Evolutionary conservation across 2,329 filamentous ascomycete species (phyloP).

Genomic region (Chaetomiaceae sp.): DNA sequence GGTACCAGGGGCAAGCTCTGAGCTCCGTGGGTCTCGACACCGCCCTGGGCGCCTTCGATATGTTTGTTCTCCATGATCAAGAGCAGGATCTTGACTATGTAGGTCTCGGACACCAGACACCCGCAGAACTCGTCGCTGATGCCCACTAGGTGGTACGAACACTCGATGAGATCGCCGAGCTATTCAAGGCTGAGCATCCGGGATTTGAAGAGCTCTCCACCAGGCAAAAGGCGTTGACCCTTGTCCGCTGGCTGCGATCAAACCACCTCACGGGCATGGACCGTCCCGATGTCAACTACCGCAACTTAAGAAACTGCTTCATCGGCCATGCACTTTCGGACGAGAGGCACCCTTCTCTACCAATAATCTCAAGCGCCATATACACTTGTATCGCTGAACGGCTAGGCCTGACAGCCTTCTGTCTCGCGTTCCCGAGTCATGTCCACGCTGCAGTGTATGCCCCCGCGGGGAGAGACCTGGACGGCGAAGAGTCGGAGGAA

Average conservation of each 20-base stretch:
- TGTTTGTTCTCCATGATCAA: conserved; percentile 75
- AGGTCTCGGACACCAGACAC: conserved; percentile 25
- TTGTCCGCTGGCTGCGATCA: conserved; percentile 65
- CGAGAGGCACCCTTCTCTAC: conserved; percentile 70
- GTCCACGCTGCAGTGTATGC: conserved; percentile 75
- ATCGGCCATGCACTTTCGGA: conserved; percentile 76
- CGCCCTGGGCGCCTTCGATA: conserved; percentile 76
- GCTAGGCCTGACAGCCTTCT: conserved; percentile 69
- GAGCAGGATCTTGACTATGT: conserved; percentile 71
- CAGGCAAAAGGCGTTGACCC: conserved; percentile 60
- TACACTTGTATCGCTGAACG: conserved; percentile 75
- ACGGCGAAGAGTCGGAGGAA: conserved; percentile 35
- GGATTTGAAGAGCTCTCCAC: conserved; percentile 53
- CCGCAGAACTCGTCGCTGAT: conserved; percentile 12
- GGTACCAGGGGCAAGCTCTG: conserved; percentile 39
- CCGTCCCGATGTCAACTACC: conserved; percentile 62
- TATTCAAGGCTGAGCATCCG: conserved; percentile 50
- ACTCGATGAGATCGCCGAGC: conserved; percentile 58
- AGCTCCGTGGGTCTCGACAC: conserved; percentile 53
- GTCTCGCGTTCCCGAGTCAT: conserved; percentile 78
- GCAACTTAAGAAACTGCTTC: conserved; percentile 80
- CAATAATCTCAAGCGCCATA: conserved; percentile 80
- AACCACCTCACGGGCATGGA: conserved; percentile 66
- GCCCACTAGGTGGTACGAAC: conserved; percentile 28
- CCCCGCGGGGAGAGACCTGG: conserved; percentile 53